Percentiles rank a stretch among this genome's conserved stretches.
Evolutionary conservation across 2,329 filamentous ascomycete species (phyloP).

Genomic region (Pyricularia pennisetigena): DNA sequence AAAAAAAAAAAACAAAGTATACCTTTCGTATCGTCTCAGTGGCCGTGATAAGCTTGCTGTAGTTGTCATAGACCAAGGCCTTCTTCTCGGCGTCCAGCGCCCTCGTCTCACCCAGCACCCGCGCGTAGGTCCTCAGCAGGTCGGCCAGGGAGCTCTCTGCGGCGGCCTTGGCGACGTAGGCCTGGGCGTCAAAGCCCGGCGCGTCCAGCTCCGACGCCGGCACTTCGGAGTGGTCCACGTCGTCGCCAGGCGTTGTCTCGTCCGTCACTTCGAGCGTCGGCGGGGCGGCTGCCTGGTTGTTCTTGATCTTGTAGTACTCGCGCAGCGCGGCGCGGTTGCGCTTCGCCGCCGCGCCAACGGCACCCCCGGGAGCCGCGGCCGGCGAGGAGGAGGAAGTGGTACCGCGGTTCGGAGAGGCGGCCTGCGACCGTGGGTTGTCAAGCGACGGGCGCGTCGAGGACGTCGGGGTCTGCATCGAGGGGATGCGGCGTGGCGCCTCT

Average conservation of each 20-base stretch:
- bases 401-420: constrained; percentile 42
- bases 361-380: constrained; percentile 11
- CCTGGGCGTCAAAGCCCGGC: constrained; percentile 60
- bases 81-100: constrained; percentile 94
- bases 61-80: constrained; percentile 95
- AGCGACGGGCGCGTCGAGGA: constrained; percentile 68
- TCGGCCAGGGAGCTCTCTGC: constrained; percentile 56
- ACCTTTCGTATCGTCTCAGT: constrained; percentile 88
- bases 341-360: constrained; percentile 24
- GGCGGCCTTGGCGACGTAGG: constrained; percentile 54
- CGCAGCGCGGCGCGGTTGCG: constrained; percentile 77
- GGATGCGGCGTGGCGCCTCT: constrained; percentile 48
- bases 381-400: constrained; percentile 16
- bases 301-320: constrained; percentile 86
- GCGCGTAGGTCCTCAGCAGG: constrained; percentile 59
- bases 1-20: constrained; percentile 2
- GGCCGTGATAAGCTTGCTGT: constrained; percentile 91
- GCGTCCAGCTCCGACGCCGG: constrained; percentile 64
- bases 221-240: constrained; percentile 38
- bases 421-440: constrained; percentile 52
- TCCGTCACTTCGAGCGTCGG: constrained; percentile 34
- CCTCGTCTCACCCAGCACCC: constrained; percentile 69
- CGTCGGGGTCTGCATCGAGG: constrained; percentile 51
- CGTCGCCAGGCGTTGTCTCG: constrained; percentile 14
- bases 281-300: constrained; percentile 26